Conservation (phyloP, 805 yeast genomes). For the Candida berthetii region DNA sequence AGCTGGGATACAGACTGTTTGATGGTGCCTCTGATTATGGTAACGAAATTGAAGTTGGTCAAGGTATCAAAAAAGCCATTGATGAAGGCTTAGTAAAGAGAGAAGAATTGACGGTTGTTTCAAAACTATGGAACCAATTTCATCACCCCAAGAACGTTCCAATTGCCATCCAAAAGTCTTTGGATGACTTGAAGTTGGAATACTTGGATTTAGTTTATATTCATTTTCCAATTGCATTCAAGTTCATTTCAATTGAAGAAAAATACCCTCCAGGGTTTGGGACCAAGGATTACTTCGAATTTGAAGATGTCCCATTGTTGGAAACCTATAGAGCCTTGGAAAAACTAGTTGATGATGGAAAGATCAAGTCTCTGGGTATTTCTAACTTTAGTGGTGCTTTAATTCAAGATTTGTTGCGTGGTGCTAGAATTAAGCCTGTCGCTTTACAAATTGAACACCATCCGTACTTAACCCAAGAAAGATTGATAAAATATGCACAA, state of each 20-base stretch:
- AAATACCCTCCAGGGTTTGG: conserved; percentile 77
- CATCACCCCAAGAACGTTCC: conserved; percentile 75
- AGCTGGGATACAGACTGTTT: conserved; percentile 75
- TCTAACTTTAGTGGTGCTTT: conserved; percentile 72
- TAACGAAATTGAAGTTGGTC: conserved; percentile 60
- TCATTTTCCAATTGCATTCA: conserved; percentile 87
- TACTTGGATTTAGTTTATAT: conserved; percentile 80
- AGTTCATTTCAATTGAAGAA: conserved; percentile 72
- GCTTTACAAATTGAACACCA: conserved; percentile 88
- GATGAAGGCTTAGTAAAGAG: conserved; percentile 66
- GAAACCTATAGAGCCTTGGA: conserved; percentile 81
- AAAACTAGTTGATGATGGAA: conserved; percentile 52
- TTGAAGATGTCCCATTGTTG: conserved; percentile 53
- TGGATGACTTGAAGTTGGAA: conserved; percentile 66
- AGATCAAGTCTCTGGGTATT: conserved; percentile 73
- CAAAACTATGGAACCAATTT: conserved; percentile 84
- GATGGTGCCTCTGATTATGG: conserved; percentile 66
- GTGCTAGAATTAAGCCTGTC: conserved; percentile 66
- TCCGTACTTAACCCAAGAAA: conserved; percentile 78
- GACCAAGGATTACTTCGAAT: conserved; percentile 42
- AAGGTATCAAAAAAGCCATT: conserved; percentile 60
- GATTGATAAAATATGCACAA: conserved; percentile 55
- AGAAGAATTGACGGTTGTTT: conserved; percentile 71
- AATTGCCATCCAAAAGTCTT: conserved; percentile 55
- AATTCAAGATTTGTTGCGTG: conserved; percentile 64